Evolutionary conservation across 2,329 filamentous ascomycete species (phyloP).

Genomic region (Trichoderma atrobrunneum): DNA sequence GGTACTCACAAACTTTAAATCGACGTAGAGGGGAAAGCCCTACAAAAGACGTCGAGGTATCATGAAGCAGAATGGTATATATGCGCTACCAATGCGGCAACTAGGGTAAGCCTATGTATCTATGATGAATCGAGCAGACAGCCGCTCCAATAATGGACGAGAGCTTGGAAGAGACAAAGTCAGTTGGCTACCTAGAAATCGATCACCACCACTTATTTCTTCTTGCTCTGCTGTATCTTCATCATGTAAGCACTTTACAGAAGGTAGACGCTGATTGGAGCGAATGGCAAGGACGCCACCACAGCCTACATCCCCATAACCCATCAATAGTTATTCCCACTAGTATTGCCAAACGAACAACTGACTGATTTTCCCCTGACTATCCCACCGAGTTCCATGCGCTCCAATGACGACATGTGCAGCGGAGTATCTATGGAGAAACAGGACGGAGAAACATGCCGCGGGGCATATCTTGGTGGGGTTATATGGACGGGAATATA

Average conservation of each 20-base stretch:
- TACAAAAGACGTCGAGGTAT: background rate
- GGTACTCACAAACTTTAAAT: too few relatives aligned
- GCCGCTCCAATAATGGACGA: background rate
- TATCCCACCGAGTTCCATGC: background rate
- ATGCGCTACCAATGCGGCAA: too few relatives aligned
- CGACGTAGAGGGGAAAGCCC: too few relatives aligned
- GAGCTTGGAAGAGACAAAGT: background rate
- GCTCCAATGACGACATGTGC: slow-evolving; percentile 12
- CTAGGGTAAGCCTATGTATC: too few relatives aligned
- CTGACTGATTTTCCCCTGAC: background rate
- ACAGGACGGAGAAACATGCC: background rate
- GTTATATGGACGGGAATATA: slow-evolving; percentile 1
- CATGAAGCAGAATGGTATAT: background rate
- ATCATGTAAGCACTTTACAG: background rate
- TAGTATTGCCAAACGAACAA: background rate
- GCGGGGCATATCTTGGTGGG: slow-evolving; percentile 4
- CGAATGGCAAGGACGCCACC: background rate
- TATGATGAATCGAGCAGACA: background rate
- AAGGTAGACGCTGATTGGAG: background rate
- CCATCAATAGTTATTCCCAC: background rate
- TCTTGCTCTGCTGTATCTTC: background rate
- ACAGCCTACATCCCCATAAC: background rate
- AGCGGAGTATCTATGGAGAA: slow-evolving; percentile 15
- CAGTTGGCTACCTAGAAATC: too few relatives aligned
- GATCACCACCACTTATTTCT: too few relatives aligned